Evolutionary conservation across 2,329 filamentous ascomycete genomes (phyloP).

Genomic region (Epicoccum nigrum): DNA sequence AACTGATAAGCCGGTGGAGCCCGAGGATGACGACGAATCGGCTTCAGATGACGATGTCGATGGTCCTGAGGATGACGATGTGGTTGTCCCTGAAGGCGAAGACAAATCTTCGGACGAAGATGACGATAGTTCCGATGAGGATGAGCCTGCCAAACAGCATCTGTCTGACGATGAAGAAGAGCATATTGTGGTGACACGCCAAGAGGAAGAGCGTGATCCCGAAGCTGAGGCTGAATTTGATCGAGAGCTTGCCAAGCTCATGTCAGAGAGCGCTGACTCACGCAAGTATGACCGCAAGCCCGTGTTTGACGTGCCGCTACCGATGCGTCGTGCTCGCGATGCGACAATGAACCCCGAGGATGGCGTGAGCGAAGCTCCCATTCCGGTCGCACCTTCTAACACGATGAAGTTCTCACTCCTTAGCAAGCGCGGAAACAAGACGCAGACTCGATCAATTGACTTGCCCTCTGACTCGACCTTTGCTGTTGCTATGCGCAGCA

Average conservation of each 20-base stretch:
- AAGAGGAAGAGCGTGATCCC: conserved; percentile 88
- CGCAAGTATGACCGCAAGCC: conserved; percentile 95
- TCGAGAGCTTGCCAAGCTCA: conserved; percentile 96
- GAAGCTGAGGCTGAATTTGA: conserved; percentile 98
- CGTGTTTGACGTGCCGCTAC: conserved; percentile 95
- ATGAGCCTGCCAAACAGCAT: conserved; percentile 54
- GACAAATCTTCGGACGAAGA: conserved; percentile 60
- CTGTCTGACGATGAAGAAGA: conserved; percentile 80
- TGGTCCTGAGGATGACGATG: conserved; percentile 55
- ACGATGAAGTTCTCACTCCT: conserved; percentile 98
- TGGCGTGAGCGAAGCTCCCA: conserved; percentile 48
- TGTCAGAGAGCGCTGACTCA: conserved; percentile 95
- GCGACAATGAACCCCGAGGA: conserved; percentile 49
- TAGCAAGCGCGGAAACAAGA: conserved; percentile 94
- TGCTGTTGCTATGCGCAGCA: conserved; percentile 92
- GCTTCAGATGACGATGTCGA: conserved; percentile 76
- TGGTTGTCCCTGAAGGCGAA: conserved; percentile 57
- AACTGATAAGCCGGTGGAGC: conserved; percentile 70
- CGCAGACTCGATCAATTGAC: conserved; percentile 92
- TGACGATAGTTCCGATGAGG: conserved; percentile 57
- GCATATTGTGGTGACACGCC: conserved; percentile 86
- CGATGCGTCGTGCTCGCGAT: conserved; percentile 77
- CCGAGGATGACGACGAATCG: conserved; percentile 73
- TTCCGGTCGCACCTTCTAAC: conserved; percentile 43
- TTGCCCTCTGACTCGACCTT: conserved; percentile 91